Conservation (phyloP, 495 filamentous ascomycete genomes). For the Melanomma pulvis-pyrius region DNA sequence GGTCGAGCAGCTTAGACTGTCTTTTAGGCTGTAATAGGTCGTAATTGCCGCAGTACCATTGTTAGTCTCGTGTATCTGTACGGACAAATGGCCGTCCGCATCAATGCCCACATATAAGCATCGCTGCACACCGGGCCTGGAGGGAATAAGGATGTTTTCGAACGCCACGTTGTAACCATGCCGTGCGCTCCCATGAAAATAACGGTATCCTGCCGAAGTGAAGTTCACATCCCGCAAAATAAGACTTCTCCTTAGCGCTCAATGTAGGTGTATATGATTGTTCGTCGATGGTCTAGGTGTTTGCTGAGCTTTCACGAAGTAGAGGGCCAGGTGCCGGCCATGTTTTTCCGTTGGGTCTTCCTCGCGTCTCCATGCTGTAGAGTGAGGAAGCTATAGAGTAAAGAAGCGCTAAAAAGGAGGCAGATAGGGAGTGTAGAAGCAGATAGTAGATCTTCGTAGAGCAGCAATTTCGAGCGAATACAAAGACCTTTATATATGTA, state of each 20-base stretch:
- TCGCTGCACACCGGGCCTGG: neutral
- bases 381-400: conserved; percentile 12
- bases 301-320: conserved; percentile 10
- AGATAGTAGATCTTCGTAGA: conserved; percentile 19
- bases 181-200: conserved; percentile 8
- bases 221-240: conserved; percentile 11
- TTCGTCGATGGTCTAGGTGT: conserved; percentile 3
- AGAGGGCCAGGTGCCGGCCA: conserved; percentile 8
- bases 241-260: conserved; percentile 11
- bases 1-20: conserved; percentile 10
- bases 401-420: conserved; percentile 12
- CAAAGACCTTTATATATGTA: conserved; percentile 16
- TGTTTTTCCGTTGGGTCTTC: conserved; percentile 10
- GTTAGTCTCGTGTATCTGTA: conserved; percentile 13
- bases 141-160: conserved; percentile 10
- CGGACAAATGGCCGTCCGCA: conserved; percentile 8
- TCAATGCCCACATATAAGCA: conserved; percentile 10
- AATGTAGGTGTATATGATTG: conserved; percentile 12
- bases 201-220: conserved; percentile 11
- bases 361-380: conserved; percentile 8
- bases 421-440: conserved; percentile 15
- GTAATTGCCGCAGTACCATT: conserved; percentile 16
- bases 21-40: conserved; percentile 15
- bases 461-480: conserved; percentile 13
- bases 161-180: conserved; percentile 4